Percentiles rank a stretch among this genome's conserved stretches.
phyloP scores from a whole-genome alignment of 257 asterid species.

The Solanum sitiens region DNA sequence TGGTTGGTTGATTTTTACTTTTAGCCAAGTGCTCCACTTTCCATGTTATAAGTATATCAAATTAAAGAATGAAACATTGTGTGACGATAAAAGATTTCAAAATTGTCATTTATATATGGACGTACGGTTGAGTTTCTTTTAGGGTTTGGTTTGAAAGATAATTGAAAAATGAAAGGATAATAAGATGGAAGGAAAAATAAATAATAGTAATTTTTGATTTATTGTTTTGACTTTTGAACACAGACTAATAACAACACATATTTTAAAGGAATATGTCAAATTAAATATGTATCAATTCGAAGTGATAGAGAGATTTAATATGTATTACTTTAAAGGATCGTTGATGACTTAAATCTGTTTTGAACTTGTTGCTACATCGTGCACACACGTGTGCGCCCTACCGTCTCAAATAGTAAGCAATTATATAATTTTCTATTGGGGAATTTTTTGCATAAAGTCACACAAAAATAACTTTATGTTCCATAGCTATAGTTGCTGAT shows the following conservation, averaged over 20 bases:
- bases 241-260: not conserved
- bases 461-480: too few species aligned
- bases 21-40: not conserved
- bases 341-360: too few species aligned
- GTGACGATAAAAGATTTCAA: not conserved
- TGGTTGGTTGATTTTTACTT: not conserved
- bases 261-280: not conserved
- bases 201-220: too few species aligned
- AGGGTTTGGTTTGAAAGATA: not conserved
- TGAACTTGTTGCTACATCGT: too few species aligned
- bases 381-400: not conserved
- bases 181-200: not conserved
- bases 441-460: rapidly evolving
- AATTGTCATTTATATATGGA: not conserved
- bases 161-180: not conserved
- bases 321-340: not conserved
- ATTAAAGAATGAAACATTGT: not conserved
- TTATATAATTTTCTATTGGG: too few species aligned
- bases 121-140: not conserved
- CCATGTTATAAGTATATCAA: not conserved
- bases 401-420: not conserved
- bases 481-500: not conserved
- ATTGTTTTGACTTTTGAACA: not conserved
- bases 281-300: too few species aligned
- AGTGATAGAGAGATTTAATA: not conserved